Percentiles rank a stretch among this genome's conserved stretches.
Evolutionary conservation across 805 yeast genomes (phyloP).

Genomic region (Saccharomyces paradoxus): DNA sequence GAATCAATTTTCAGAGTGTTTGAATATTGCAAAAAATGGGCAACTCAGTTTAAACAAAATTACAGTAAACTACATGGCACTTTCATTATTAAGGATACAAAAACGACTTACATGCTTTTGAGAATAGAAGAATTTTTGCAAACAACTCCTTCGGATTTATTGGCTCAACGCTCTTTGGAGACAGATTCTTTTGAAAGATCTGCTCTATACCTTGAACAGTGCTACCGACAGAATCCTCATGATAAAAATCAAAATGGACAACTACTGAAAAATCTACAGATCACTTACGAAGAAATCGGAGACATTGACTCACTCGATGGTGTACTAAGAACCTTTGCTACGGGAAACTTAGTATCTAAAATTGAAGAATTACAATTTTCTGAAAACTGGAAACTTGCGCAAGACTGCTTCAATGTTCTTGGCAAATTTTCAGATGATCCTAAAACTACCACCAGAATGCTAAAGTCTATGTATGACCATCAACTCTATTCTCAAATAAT

Average conservation of each 20-base stretch:
- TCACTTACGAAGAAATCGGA: constrained; percentile 77
- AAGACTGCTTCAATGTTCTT: constrained; percentile 69
- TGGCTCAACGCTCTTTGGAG: constrained; percentile 74
- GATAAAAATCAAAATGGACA: constrained; percentile 27
- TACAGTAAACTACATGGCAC: constrained; percentile 25
- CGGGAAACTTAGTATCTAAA: constrained; percentile 64
- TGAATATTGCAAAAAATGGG: constrained; percentile 81
- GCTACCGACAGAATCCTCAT: constrained; percentile 39
- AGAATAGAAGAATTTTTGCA: constrained; percentile 43
- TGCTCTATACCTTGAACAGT: constrained; percentile 73
- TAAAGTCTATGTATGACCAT: constrained; percentile 67
- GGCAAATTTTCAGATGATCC: constrained; percentile 36
- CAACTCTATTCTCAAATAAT: constrained; percentile 66
- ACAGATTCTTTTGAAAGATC: constrained; percentile 85
- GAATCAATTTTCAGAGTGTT: constrained; percentile 69
- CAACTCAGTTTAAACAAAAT: constrained; percentile 34
- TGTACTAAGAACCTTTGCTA: constrained; percentile 61
- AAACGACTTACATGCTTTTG: constrained; percentile 17
- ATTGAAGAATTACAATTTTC: constrained; percentile 74
- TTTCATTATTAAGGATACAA: constrained; percentile 20
- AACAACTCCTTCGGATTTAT: constrained; percentile 53
- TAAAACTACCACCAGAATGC: constrained; percentile 42
- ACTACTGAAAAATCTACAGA: constrained; percentile 47
- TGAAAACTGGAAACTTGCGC: constrained; percentile 80
- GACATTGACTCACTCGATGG: constrained; percentile 91